phyloP scores from a whole-genome alignment of 306 rosid species.

The Trichosanthes cucumerina region DNA sequence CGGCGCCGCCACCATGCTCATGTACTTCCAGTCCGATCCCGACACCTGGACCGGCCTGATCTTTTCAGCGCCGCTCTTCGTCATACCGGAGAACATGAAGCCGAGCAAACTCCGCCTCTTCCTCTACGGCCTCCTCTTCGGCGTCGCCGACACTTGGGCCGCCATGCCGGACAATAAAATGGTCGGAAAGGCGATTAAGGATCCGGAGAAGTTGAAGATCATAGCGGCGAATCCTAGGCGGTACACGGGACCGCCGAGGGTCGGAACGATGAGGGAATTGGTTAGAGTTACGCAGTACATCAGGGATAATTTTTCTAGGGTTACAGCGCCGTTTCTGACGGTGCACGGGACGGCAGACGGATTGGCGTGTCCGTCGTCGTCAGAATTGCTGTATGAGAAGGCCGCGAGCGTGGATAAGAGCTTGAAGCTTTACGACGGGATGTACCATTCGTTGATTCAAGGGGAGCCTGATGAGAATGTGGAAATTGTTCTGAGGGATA shows the following conservation, averaged over 20 bases:
- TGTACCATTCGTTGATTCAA: constrained; percentile 88
- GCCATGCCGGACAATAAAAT: constrained; percentile 88
- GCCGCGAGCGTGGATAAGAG: constrained; percentile 67
- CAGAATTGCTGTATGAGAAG: constrained; percentile 61
- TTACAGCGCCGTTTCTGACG: constrained; percentile 73
- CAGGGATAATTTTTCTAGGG: constrained; percentile 61
- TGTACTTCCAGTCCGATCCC: constrained; percentile 72
- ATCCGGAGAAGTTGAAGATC: constrained; percentile 61
- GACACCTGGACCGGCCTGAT: constrained; percentile 79
- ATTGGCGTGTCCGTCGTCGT: constrained; percentile 79
- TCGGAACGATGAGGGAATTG: constrained; percentile 93
- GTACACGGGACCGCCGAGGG: constrained; percentile 80
- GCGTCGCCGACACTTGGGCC: constrained; percentile 91
- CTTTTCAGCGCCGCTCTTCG: constrained; percentile 87
- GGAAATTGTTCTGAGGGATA: constrained; percentile 49
- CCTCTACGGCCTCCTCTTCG: constrained; percentile 66
- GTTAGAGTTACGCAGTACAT: constrained; percentile 72
- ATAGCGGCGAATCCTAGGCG: constrained; percentile 80
- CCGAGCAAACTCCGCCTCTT: constrained; percentile 52
- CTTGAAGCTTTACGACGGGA: constrained; percentile 81
- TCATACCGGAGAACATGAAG: constrained; percentile 89
- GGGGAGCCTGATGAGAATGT: constrained; percentile 86
- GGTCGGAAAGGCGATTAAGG: constrained; percentile 88
- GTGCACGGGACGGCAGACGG: constrained; percentile 78
- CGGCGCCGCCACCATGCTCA: constrained; percentile 55